Evolutionary conservation across 345 rosid genomes (phyloP).

Genomic region (Populus davidiana): DNA sequence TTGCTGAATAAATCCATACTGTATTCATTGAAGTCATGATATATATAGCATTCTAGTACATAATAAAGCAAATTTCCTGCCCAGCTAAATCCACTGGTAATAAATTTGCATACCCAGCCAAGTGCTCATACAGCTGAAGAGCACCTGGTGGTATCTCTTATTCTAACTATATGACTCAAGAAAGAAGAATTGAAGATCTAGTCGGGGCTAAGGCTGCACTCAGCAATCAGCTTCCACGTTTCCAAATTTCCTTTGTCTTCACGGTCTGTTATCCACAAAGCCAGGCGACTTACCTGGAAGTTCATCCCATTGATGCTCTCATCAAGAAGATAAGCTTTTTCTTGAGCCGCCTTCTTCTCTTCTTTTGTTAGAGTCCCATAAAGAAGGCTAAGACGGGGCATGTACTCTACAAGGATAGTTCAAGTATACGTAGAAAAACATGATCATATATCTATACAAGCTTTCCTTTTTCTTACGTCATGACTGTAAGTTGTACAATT

Average conservation of each 20-base stretch:
- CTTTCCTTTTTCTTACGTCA: not conserved
- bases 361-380: conserved; percentile 71
- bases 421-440: not conserved
- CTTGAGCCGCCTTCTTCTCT: conserved; percentile 69
- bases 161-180: not conserved
- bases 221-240: conserved; percentile 78
- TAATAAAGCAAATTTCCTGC: not conserved
- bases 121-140: not conserved
- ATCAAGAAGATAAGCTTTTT: conserved; percentile 53
- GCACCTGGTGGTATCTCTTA: not conserved
- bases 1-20: not conserved
- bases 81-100: not conserved
- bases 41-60: not conserved
- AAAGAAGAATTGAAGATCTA: conserved; percentile 16
- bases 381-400: conserved; percentile 86
- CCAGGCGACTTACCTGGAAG: conserved; percentile 56
- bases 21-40: not conserved
- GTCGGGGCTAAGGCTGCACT: conserved; percentile 42
- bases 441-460: not conserved
- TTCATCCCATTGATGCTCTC: conserved; percentile 41
- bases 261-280: conserved; percentile 59
- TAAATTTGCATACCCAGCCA: not conserved
- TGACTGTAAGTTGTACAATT: not conserved
- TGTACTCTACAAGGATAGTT: conserved; percentile 57
- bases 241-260: conserved; percentile 50